These are phyloP conservation scores for Pneumocystis murina DNA, from an alignment of 1,139 yeast species.

Conservation along the genomic window DNA sequence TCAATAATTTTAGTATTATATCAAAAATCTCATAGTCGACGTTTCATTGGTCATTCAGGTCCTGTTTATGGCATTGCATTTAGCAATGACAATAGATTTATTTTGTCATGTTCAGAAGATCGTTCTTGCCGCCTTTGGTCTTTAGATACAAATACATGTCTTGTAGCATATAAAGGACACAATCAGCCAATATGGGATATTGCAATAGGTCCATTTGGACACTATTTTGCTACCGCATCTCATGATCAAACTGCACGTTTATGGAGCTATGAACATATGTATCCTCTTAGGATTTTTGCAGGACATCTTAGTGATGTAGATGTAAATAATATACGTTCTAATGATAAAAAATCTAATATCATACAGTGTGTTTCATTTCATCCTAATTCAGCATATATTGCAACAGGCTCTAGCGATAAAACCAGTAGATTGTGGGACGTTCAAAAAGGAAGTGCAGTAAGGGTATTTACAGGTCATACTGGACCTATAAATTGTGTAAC, in stretches of 20 bases:
- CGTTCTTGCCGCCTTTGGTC: slow-evolving; percentile 90
- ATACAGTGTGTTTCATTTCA: slow-evolving; percentile 64
- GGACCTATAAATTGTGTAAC: slow-evolving; percentile 75
- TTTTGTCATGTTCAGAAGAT: slow-evolving; percentile 79
- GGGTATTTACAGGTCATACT: slow-evolving; percentile 89
- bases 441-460: slow-evolving; percentile 70
- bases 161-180: slow-evolving; percentile 80
- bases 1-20: slow-evolving; percentile 2
- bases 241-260: slow-evolving; percentile 95
- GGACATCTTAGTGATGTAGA: slow-evolving; percentile 97
- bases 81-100: slow-evolving; percentile 74
- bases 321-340: slow-evolving; percentile 7
- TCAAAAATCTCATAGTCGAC: slow-evolving; percentile 24
- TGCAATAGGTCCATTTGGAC: slow-evolving; percentile 84
- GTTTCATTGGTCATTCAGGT: slow-evolving; percentile 84
- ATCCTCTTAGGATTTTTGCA: slow-evolving; percentile 88
- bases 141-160: slow-evolving; percentile 46
- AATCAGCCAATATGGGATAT: slow-evolving; percentile 98
- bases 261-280: slow-evolving; percentile 97
- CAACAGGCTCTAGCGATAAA: slow-evolving; percentile 90
- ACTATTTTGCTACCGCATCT: slow-evolving; percentile 92
- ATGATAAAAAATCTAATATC: neutral
- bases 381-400: slow-evolving; percentile 85
- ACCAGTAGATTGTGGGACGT: slow-evolving; percentile 98
- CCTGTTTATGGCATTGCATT: slow-evolving; percentile 83